Conservation (phyloP, 495 filamentous ascomycete genomes). For the Xylaria venustula region DNA sequence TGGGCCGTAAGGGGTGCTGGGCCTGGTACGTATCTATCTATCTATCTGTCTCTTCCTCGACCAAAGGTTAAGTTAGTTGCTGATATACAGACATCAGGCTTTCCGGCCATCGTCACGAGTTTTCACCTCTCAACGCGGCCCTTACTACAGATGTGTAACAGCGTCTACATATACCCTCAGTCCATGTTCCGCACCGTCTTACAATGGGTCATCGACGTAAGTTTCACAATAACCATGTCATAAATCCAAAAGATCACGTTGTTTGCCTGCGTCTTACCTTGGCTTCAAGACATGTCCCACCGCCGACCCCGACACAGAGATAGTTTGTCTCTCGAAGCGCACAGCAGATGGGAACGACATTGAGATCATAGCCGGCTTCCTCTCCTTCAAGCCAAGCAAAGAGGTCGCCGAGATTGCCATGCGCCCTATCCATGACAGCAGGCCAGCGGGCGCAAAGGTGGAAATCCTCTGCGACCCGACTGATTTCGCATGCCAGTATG, state of each 20-base stretch:
- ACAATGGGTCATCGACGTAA: conserved; percentile 40
- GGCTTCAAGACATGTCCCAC: conserved; percentile 25
- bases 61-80: background rate
- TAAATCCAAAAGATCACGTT: background rate
- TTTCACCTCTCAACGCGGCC: conserved; percentile 44
- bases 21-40: conserved; percentile 27
- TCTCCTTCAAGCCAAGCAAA: conserved; percentile 38
- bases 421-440: conserved; percentile 30
- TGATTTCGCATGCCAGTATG: conserved; percentile 41
- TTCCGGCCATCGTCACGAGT: conserved; percentile 48
- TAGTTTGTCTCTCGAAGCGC: conserved; percentile 38
- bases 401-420: conserved; percentile 36
- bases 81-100: conserved; percentile 25
- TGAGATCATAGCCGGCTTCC: conserved; percentile 39
- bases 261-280: background rate
- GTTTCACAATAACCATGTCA: background rate
- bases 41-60: background rate
- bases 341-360: conserved; percentile 25
- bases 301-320: conserved; percentile 42
- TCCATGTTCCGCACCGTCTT: conserved; percentile 41
- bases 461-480: conserved; percentile 38
- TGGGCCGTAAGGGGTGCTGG: conserved; percentile 54
- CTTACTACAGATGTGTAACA: conserved; percentile 36
- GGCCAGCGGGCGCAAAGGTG: conserved; percentile 29
- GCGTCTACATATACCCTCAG: conserved; percentile 45